Percentiles rank a stretch among this genome's conserved stretches.
phyloP scores from a whole-genome alignment of 768 basidiomycete genomes.

The Tulasnella sp. region DNA sequence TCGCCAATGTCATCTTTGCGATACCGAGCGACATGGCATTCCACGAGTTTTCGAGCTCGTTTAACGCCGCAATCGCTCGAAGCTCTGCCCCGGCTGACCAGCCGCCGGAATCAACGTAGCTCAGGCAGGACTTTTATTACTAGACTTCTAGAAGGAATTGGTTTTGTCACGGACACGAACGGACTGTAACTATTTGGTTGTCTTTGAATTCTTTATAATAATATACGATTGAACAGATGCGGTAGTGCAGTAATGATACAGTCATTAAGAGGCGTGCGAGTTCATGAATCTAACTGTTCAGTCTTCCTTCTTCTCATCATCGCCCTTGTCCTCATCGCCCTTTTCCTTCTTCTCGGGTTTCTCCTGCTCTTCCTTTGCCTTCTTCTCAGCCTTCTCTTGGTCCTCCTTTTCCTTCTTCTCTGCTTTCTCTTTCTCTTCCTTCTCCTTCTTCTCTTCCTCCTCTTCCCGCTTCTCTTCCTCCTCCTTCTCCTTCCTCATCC shows the following conservation, averaged over 20 bases:
- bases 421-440: conserved; percentile 29
- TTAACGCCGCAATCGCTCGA: conserved; percentile 33
- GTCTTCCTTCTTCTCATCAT: conserved; percentile 26
- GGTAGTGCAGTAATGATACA: background rate
- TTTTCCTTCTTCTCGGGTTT: background rate
- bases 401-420: conserved; percentile 33
- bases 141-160: background rate
- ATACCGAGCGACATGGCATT: conserved; percentile 55
- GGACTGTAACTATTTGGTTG: background rate
- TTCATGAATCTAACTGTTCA: background rate
- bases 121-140: background rate
- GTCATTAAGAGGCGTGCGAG: background rate
- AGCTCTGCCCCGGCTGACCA: background rate
- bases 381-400: conserved; percentile 39
- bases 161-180: background rate
- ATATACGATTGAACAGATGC: background rate
- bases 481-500: conserved; percentile 40
- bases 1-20: conserved; percentile 66
- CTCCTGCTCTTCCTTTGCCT: conserved; percentile 34
- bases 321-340: conserved; percentile 38
- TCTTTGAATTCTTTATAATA: background rate
- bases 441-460: conserved; percentile 36
- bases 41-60: conserved; percentile 43
- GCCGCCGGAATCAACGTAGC: background rate
- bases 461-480: conserved; percentile 36